Conservation (phyloP, 257 asterid species). For the Penstemon barbatus region DNA sequence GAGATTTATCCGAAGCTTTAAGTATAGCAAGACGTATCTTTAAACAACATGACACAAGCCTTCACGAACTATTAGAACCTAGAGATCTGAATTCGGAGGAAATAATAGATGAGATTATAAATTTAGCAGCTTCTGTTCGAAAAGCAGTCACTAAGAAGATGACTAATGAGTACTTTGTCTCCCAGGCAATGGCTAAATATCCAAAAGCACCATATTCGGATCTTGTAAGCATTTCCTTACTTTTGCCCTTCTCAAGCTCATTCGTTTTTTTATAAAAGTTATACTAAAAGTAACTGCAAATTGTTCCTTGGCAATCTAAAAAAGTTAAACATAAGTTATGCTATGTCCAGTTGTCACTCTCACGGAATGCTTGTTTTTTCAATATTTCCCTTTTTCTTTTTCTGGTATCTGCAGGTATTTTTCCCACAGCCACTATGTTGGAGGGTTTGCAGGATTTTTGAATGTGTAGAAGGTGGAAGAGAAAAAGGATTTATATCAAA, state of each 20-base stretch:
- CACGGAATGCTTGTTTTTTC: constrained; percentile 10
- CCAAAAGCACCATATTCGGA: constrained; percentile 84
- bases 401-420: constrained; percentile 56
- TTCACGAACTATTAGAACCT: constrained; percentile 58
- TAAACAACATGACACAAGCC: constrained; percentile 49
- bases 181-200: constrained; percentile 79
- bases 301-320: not conserved
- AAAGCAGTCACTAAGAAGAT: constrained; percentile 43
- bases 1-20: constrained; percentile 73
- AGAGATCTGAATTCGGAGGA: constrained; percentile 35
- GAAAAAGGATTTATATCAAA: constrained; percentile 58
- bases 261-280: not conserved
- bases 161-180: constrained; percentile 70
- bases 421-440: constrained; percentile 52
- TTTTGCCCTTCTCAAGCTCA: constrained; percentile 4
- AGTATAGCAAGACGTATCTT: constrained; percentile 57
- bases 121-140: constrained; percentile 61
- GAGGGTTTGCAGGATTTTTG: constrained; percentile 66
- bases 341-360: not conserved
- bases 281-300: constrained; percentile 10
- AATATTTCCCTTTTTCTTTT: constrained; percentile 8
- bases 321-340: not conserved
- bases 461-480: constrained; percentile 55
- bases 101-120: constrained; percentile 46
- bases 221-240: constrained; percentile 52